phyloP scores from a whole-genome alignment of 2,329 filamentous ascomycete species.

The Epichloe aotearoae region DNA sequence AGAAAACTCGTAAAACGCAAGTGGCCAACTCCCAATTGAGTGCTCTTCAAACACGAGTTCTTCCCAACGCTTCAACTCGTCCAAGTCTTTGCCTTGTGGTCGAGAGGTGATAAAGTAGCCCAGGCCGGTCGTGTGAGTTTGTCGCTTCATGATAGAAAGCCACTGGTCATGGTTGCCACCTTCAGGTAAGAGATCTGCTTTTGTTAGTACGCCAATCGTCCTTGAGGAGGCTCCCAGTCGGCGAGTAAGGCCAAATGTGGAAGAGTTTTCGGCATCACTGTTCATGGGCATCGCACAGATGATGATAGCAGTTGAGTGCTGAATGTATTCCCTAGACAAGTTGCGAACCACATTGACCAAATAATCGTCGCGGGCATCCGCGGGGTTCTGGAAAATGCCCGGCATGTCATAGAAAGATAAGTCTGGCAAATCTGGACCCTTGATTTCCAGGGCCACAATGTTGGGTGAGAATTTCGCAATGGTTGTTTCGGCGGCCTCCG shows the following conservation, averaged over 20 bases:
- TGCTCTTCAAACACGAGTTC: slow-evolving; percentile 35
- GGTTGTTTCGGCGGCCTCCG: slow-evolving; percentile 26
- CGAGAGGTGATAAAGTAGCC: slow-evolving; percentile 70
- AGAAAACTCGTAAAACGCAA: slow-evolving; percentile 31
- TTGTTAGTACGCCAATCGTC: slow-evolving; percentile 69
- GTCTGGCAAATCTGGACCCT: slow-evolving; percentile 55
- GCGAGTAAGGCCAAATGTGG: slow-evolving; percentile 51
- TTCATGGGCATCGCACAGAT: slow-evolving; percentile 69
- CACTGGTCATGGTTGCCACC: slow-evolving; percentile 41
- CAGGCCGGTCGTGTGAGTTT: slow-evolving; percentile 51
- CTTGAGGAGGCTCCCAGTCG: slow-evolving; percentile 40
- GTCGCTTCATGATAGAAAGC: slow-evolving; percentile 46
- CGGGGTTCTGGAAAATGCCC: slow-evolving; percentile 62
- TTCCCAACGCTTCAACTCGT: slow-evolving; percentile 38
- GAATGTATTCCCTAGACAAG: slow-evolving; percentile 57
- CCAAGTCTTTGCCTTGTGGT: slow-evolving; percentile 41
- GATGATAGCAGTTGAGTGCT: slow-evolving; percentile 56
- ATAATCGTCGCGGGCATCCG: slow-evolving; percentile 50
- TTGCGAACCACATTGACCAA: slow-evolving; percentile 60
- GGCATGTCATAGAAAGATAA: slow-evolving; percentile 78
- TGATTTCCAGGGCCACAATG: slow-evolving; percentile 62
- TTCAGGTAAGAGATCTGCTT: slow-evolving; percentile 58
- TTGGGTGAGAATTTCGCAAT: slow-evolving; percentile 70
- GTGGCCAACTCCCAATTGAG: slow-evolving; percentile 31
- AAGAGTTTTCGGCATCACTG: slow-evolving; percentile 62